A percentile compares a stretch with the other conserved stretches of the same genome.
Conservation (phyloP, 305 asterid genomes). For the Stenogyne calaminthoides region DNA sequence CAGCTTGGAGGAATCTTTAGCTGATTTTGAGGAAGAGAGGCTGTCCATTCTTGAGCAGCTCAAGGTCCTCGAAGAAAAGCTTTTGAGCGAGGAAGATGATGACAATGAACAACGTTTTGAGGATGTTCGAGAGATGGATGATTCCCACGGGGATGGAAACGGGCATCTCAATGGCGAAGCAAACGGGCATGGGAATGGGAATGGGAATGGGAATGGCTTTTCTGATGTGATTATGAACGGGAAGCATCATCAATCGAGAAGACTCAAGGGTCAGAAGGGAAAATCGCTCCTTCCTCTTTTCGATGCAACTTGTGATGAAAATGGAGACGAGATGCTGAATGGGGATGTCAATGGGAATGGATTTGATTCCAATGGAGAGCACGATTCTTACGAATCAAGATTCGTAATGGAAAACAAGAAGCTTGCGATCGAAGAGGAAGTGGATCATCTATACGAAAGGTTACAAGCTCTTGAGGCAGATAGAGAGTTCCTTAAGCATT, state of each 20-base stretch:
- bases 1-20: constrained; percentile 75
- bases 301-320: constrained; percentile 63
- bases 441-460: constrained; percentile 83
- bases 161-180: constrained; percentile 50
- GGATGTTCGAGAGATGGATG: constrained; percentile 41
- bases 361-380: constrained; percentile 41
- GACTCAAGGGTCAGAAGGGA: constrained; percentile 47
- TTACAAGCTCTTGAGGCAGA: constrained; percentile 96
- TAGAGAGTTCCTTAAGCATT: constrained; percentile 86
- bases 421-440: constrained; percentile 74
- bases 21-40: constrained; percentile 90
- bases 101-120: constrained; percentile 50
- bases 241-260: constrained; percentile 40
- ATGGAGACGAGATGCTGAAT: constrained; percentile 32
- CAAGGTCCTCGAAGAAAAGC: constrained; percentile 83
- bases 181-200: constrained; percentile 52
- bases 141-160: constrained; percentile 37
- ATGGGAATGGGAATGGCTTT: constrained; percentile 53
- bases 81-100: constrained; percentile 56
- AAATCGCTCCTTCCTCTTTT: constrained; percentile 90
- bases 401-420: constrained; percentile 53
- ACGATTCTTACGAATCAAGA: constrained; percentile 35
- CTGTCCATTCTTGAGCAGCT: constrained; percentile 82
- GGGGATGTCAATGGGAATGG: constrained; percentile 39
- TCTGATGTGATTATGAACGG: constrained; percentile 45